A percentile compares a stretch with the other conserved stretches of the same genome.
These are phyloP conservation scores for Rhodosorus marinus DNA, from an alignment of 23 red algal genomes.

Conservation along the genomic window DNA sequence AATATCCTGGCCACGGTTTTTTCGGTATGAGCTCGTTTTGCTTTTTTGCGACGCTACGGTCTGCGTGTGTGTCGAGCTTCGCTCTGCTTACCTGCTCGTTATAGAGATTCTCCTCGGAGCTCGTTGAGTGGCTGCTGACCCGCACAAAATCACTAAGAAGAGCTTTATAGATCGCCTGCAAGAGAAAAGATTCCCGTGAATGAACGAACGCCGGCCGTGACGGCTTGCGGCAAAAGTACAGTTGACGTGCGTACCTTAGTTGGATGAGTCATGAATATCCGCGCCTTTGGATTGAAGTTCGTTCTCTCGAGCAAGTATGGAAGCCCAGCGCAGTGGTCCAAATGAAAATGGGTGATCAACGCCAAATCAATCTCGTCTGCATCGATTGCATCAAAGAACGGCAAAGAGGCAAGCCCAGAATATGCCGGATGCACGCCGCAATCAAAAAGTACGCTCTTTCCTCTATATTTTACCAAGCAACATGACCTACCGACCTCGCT, in stretches of 20 bases:
- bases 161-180: conserved; percentile 86
- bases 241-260: no score
- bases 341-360: conserved; percentile 94
- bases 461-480: conserved; percentile 76
- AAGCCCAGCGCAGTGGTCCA: conserved; percentile 88
- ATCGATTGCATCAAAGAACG: conserved; percentile 91
- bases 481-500: conserved; percentile 95
- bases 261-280: conserved; percentile 98
- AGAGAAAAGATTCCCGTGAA: no score
- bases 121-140: conserved; percentile 45
- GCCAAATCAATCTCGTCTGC: conserved; percentile 78
- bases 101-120: conserved; percentile 63
- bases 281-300: conserved; percentile 75
- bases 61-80: no score
- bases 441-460: conserved; percentile 94
- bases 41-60: no score
- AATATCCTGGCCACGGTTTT: no score
- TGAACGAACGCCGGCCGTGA: no score
- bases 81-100: no score
- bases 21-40: no score
- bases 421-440: conserved; percentile 99
- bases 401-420: conserved; percentile 81
- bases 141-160: conserved; percentile 94
- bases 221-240: no score
- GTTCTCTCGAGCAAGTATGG: conserved; percentile 87